Percentiles rank a stretch among this genome's conserved stretches.
phyloP scores from a whole-genome alignment of 2,329 filamentous ascomycete species.

The Colletotrichum shisoi region DNA sequence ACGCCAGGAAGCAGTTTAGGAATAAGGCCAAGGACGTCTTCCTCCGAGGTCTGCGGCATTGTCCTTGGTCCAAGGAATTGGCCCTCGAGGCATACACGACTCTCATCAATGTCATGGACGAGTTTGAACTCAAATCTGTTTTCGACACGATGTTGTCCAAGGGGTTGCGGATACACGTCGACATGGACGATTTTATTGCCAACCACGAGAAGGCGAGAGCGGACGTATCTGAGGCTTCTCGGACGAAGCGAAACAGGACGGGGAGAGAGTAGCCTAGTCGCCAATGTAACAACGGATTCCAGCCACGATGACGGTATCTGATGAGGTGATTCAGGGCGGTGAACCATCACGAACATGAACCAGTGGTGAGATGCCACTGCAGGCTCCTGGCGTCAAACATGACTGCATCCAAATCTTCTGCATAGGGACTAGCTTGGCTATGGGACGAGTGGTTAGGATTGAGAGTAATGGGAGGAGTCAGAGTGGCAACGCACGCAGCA shows the following conservation, averaged over 20 bases:
- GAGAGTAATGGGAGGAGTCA: conserved; percentile 23
- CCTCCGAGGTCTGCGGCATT: conserved; percentile 57
- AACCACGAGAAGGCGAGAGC: conserved; percentile 44
- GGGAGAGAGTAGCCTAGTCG: not conserved
- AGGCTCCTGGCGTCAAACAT: conserved; percentile 1
- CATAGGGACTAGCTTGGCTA: conserved; percentile 6
- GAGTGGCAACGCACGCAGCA: conserved; percentile 26
- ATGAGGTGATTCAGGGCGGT: conserved; percentile 18
- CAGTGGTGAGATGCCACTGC: not conserved
- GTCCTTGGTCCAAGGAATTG: conserved; percentile 59
- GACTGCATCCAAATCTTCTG: conserved; percentile 1
- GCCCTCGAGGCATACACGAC: conserved; percentile 62
- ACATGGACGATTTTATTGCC: conserved; percentile 59
- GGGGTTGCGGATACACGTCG: conserved; percentile 60
- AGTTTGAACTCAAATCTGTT: conserved; percentile 58
- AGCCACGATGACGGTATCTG: not conserved
- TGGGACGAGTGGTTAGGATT: not conserved
- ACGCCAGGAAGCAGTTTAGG: conserved; percentile 49
- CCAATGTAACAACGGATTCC: not conserved
- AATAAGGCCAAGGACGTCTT: conserved; percentile 58
- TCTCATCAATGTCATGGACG: conserved; percentile 55
- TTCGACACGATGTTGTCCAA: conserved; percentile 58
- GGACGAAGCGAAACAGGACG: not conserved
- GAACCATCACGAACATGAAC: not conserved
- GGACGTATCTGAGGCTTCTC: not conserved